Conservation (phyloP, 106 monocot species). For the Dioscorea alata region DNA sequence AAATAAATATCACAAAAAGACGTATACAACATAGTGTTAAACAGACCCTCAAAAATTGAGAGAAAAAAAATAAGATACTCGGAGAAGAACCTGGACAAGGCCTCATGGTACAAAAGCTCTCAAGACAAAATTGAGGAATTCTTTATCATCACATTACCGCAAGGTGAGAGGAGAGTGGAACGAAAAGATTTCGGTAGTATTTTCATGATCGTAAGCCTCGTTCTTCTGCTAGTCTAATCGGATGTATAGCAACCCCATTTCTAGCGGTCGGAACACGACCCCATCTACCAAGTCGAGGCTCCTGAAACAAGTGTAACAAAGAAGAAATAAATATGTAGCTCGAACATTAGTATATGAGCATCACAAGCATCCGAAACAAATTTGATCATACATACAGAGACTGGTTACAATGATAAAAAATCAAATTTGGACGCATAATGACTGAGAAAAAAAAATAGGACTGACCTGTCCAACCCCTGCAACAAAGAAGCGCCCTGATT, state of each 20-base stretch:
- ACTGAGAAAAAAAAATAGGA: neutral
- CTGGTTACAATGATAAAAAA: neutral
- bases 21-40: no score
- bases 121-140: neutral
- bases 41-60: no score
- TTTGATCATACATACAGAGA: no score
- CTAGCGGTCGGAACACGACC: conserved; percentile 37
- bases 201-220: neutral
- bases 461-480: conserved; percentile 94
- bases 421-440: neutral
- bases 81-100: no score
- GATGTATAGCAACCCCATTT: conserved; percentile 68
- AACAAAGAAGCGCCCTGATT: conserved; percentile 82
- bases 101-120: neutral
- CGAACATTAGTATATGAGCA: neutral
- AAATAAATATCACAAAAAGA: no score
- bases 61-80: no score
- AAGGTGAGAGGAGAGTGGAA: neutral
- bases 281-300: conserved; percentile 85
- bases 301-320: conserved; percentile 24
- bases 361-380: no score
- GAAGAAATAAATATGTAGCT: neutral
- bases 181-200: neutral
- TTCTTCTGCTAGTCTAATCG: conserved; percentile 45
- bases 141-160: neutral